Evolutionary conservation across 164 flowering plant species (phyloP).

Genomic region (Platanus orientalis): DNA sequence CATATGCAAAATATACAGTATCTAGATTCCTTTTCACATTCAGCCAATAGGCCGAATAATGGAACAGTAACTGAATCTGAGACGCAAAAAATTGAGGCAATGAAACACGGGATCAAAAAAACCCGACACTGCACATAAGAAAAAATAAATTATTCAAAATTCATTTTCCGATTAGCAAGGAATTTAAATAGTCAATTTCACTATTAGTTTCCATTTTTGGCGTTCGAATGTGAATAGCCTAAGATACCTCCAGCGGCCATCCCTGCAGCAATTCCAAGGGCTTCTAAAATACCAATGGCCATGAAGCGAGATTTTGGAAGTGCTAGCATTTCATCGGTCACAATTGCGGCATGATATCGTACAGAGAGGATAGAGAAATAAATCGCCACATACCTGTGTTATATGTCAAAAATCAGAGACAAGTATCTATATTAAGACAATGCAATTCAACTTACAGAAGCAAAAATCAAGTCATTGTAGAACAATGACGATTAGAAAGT

Average conservation of each 20-base stretch:
- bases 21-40: no score
- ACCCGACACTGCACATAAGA: no score
- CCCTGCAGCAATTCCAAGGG: constrained; percentile 75
- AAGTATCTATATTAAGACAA: not conserved
- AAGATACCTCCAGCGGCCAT: constrained; percentile 77
- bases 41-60: no score
- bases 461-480: not conserved
- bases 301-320: constrained; percentile 58
- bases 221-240: no score
- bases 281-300: constrained; percentile 70
- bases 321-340: constrained; percentile 67
- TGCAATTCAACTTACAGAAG: not conserved
- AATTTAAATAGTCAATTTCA: no score
- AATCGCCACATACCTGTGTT: constrained; percentile 65
- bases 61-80: no score
- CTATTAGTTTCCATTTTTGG: no score
- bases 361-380: constrained; percentile 53
- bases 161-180: no score
- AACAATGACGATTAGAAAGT: not conserved
- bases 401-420: not conserved
- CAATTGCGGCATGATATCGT: constrained; percentile 55
- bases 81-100: no score
- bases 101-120: no score
- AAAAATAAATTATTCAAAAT: no score
- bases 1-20: no score